These are phyloP conservation scores for Cylindrotheca fusiformis DNA, from an alignment of 108 stramenopile genomes.

Conservation along the genomic window DNA sequence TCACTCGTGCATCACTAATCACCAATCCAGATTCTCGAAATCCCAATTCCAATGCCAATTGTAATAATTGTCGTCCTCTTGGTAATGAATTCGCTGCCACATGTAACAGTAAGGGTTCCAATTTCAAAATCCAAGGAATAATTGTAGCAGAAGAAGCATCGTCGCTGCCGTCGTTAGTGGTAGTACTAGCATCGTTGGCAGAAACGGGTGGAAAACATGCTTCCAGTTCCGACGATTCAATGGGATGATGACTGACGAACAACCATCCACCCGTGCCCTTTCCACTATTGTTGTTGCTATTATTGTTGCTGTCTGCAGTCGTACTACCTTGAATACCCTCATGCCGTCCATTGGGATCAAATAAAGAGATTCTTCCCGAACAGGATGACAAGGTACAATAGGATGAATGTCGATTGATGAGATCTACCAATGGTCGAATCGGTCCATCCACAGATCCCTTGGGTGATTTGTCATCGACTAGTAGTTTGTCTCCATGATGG, in stretches of 20 bases:
- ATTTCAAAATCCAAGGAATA: slow-evolving; percentile 50
- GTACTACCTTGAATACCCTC: neutral
- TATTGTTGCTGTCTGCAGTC: neutral
- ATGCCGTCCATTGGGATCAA: slow-evolving; percentile 56
- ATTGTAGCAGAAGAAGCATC: slow-evolving; percentile 1
- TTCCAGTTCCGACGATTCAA: slow-evolving; percentile 42
- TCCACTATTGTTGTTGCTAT: slow-evolving; percentile 25
- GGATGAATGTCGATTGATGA: slow-evolving; percentile 73
- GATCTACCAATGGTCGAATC: slow-evolving; percentile 64
- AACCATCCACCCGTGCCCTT: slow-evolving; percentile 80
- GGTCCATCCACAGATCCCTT: slow-evolving; percentile 83
- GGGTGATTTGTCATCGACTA: slow-evolving; percentile 69
- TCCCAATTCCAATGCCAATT: slow-evolving; percentile 57
- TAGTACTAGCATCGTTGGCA: neutral
- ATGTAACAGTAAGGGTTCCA: slow-evolving; percentile 83
- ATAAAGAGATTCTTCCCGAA: slow-evolving; percentile 79
- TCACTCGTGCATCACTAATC: slow-evolving; percentile 55
- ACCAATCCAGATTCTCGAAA: slow-evolving; percentile 86
- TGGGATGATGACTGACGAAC: slow-evolving; percentile 59
- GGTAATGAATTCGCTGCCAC: slow-evolving; percentile 60
- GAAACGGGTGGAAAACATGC: slow-evolving; percentile 9
- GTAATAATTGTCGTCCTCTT: slow-evolving; percentile 53
- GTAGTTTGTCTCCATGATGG: neutral
- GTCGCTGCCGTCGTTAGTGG: slow-evolving; percentile 6
- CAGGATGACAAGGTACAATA: slow-evolving; percentile 81